These are phyloP conservation scores for Penicillium sp. DNA, from an alignment of 2,329 filamentous ascomycete species.

Conservation along the genomic window DNA sequence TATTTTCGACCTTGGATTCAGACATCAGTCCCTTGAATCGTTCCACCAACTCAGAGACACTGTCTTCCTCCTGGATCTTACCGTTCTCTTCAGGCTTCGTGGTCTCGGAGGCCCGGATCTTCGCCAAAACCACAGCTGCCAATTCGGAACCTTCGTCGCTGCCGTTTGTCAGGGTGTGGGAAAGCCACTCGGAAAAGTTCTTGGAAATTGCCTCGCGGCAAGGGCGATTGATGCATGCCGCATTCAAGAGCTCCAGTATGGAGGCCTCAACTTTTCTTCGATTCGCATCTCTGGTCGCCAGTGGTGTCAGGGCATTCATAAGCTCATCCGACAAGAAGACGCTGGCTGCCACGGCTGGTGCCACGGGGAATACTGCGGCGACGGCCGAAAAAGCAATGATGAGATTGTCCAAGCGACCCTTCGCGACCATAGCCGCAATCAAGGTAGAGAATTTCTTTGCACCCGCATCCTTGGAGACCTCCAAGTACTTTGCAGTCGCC, in stretches of 20 bases:
- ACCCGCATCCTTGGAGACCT: constrained; percentile 73
- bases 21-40: constrained; percentile 57
- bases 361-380: constrained; percentile 82
- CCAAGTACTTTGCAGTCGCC: constrained; percentile 80
- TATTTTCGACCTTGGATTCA: constrained; percentile 52
- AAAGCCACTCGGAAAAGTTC: constrained; percentile 84
- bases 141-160: constrained; percentile 56
- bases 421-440: constrained; percentile 71
- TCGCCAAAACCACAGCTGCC: constrained; percentile 76
- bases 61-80: constrained; percentile 44
- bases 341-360: constrained; percentile 72
- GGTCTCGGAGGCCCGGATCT: constrained; percentile 52
- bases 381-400: constrained; percentile 94
- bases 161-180: constrained; percentile 77
- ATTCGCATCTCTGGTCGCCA: constrained; percentile 81
- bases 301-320: constrained; percentile 72
- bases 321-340: constrained; percentile 92
- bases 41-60: constrained; percentile 57
- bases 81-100: constrained; percentile 33
- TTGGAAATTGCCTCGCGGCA: constrained; percentile 85
- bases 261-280: constrained; percentile 84
- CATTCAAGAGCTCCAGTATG: constrained; percentile 86
- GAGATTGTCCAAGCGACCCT: constrained; percentile 82
- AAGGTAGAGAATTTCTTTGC: constrained; percentile 72
- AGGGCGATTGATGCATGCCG: constrained; percentile 80